Evolutionary conservation across 345 rosid species (phyloP), one percentile per base, ranked within the genome.

Genomic region (Arabis hirsuta): DNA sequence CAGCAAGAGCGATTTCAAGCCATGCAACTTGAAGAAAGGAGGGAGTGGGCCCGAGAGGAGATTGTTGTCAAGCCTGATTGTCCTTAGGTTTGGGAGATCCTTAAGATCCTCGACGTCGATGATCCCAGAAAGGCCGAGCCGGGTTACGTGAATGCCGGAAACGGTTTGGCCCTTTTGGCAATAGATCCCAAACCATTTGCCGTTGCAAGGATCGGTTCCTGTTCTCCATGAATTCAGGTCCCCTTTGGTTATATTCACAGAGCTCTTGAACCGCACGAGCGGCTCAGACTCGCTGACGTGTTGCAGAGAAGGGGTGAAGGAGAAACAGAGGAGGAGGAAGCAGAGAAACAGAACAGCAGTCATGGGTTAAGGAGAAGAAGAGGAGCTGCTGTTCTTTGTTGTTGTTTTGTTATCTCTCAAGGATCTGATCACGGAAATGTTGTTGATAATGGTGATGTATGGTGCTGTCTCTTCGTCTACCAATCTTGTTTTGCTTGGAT

Each of bases 41-140:
- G 98, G 97, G 47, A 89, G 80, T 4, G 78, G 45, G 29, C 96
- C 96, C 0, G 86, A 29, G 71, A 94, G 86, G 2, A 73, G 76
- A 65, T 91, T 94, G 70, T 82, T 79, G 10, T 60, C 82, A 8
- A 91, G 83, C 71, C 87, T 80, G 26, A 94, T 20, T 38, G 86
- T 83, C 48, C 87, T 75, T 55, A 87, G 83, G 45, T 81, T 76
- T 5, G 26, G 61, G 13, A 94, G 69, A 7, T 64, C 46, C 32
- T 36, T 22, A 34, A 94, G 68, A 26, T 90, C 83, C 2, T 84
- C 81, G 5, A 84, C 64, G 19, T 86, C 76, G 50, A 86, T 67
- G 0, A 46, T 61, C 20, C 98, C 98, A 4, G 88, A 71, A 48
- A 90, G 82, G 4, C 87, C 83, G 12, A 82, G 69, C 20, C 69